Evolutionary conservation across 208 protist genomes (phyloP).

Genomic region (Herpetomonas samuelpessoai): DNA sequence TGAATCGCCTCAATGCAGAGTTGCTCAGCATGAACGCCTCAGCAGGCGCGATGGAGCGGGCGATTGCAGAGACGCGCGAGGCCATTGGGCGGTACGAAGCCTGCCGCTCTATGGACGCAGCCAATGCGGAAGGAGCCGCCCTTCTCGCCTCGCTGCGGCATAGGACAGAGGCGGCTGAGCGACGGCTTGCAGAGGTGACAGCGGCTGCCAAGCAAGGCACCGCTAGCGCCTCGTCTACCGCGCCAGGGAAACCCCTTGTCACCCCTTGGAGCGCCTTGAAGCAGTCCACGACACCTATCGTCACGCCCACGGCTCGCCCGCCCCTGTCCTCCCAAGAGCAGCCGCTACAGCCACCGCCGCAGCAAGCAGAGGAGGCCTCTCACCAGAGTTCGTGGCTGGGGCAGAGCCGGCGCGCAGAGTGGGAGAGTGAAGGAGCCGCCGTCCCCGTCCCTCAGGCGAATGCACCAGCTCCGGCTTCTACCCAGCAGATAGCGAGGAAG

Average conservation of each 20-base stretch:
- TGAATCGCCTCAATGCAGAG: constrained; percentile 62
- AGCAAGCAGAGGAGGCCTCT: not conserved
- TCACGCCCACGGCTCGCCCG: too few species aligned
- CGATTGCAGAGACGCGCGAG: constrained; percentile 61
- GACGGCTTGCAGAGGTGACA: constrained; percentile 40
- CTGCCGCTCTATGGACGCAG: constrained; percentile 26
- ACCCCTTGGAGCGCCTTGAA: not conserved
- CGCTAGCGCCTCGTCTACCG: too few species aligned
- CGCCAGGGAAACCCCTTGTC: not conserved
- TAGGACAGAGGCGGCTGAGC: constrained; percentile 58
- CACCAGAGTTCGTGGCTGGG: too few species aligned
- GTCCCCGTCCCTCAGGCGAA: not conserved
- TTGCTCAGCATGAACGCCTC: constrained; percentile 59
- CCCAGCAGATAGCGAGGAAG: not conserved
- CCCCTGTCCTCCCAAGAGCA: too few species aligned
- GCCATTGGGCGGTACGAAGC: constrained; percentile 60
- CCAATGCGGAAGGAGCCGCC: constrained; percentile 46
- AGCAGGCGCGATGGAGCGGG: constrained; percentile 70
- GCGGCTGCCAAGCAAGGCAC: too few species aligned
- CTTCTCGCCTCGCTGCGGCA: constrained; percentile 47
- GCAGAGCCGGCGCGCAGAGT: too few species aligned
- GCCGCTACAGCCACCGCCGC: not conserved
- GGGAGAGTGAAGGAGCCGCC: not conserved
- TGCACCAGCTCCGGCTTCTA: not conserved
- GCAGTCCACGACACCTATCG: too few species aligned